A percentile compares a stretch with the other conserved stretches of the same genome.
Conservation (phyloP, 2,329 filamentous ascomycete genomes). For the Pseudogymnoascus sp. region DNA sequence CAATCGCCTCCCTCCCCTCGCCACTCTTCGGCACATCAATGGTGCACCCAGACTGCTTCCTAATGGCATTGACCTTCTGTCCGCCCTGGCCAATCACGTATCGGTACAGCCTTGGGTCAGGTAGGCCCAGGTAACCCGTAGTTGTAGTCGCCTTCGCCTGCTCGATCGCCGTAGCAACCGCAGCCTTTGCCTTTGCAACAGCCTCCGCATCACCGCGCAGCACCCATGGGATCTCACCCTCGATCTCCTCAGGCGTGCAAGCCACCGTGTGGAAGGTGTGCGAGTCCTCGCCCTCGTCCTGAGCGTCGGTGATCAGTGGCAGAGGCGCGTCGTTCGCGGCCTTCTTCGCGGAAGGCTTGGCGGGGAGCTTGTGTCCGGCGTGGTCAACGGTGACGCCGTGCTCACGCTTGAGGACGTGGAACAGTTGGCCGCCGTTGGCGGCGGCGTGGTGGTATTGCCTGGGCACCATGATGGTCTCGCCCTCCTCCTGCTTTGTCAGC, state of each 20-base stretch:
- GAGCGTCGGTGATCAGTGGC: conserved; percentile 90
- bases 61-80: conserved; percentile 84
- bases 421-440: conserved; percentile 84
- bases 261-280: conserved; percentile 79
- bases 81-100: conserved; percentile 85
- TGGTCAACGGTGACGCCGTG: conserved; percentile 88
- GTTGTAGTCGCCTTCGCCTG: conserved; percentile 61
- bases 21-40: conserved; percentile 88
- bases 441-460: conserved; percentile 74
- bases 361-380: conserved; percentile 66
- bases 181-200: conserved; percentile 70
- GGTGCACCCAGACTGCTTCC: conserved; percentile 84
- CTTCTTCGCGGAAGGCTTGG: conserved; percentile 49
- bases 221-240: conserved; percentile 80
- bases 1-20: conserved; percentile 69
- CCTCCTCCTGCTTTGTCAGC: conserved; percentile 76
- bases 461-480: conserved; percentile 79
- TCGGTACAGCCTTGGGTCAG: conserved; percentile 82
- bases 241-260: conserved; percentile 36
- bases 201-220: conserved; percentile 71
- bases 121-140: conserved; percentile 80
- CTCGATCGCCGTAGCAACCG: conserved; percentile 63
- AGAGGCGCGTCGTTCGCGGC: conserved; percentile 54
- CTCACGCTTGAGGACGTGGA: conserved; percentile 81
- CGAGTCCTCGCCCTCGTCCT: conserved; percentile 51